Base-by-base conservation (phyloP, 2,329 filamentous ascomycete species). In the Penicillium sp. region DNA sequence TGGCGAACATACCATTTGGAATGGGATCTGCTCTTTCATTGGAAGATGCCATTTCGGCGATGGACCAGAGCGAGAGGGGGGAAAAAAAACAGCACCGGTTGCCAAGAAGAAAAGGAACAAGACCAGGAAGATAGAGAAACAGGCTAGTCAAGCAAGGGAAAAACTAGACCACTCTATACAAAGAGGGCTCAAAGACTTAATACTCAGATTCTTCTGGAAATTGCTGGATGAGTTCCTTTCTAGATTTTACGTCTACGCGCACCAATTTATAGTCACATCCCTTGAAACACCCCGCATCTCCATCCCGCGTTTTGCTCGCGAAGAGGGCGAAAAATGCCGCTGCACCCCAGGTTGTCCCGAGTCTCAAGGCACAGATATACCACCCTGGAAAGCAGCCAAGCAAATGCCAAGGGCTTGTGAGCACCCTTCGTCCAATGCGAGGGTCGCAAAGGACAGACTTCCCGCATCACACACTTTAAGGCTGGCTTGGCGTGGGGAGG, bases 21-120 rank as follows among this genome's bases (percentile, higher is more conserved):
- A 90, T 70, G 18, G 86, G 84, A 59, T 89, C 87, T 50, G 87
- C 87, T 10, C 81, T 78, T 60, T 83, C 77, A 62, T 75, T 62
- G 55, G 55, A 26, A 45, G 53, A 39, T 18, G 32, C 30, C 48
- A 55, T 57, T n/a, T 7, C 23, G n/a, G 43, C 34, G n/a, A 14
- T 42, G 11, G 36, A 38, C 27, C 48, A n/a, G 14, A 32, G 6
- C 43, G 8, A 32, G 6, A 46, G 8, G 19, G 23, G 23, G 5
- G 23, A 23, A 23, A 23, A 23, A 23, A 23, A 23, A 23, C 3
- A 5, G 23, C 23, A 23, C 23, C 5, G 23, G 5, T 23, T 23
- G 23, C 23, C 23, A 18, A 42, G 16, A 40, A 9, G 4, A 14
- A 10, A 18, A 32, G 11, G 4, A n/a, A 32, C 19, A 43, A 38